These are phyloP conservation scores for Fagopyrum tataricum DNA, from an alignment of 148 eudicot species.

Conservation along the genomic window DNA sequence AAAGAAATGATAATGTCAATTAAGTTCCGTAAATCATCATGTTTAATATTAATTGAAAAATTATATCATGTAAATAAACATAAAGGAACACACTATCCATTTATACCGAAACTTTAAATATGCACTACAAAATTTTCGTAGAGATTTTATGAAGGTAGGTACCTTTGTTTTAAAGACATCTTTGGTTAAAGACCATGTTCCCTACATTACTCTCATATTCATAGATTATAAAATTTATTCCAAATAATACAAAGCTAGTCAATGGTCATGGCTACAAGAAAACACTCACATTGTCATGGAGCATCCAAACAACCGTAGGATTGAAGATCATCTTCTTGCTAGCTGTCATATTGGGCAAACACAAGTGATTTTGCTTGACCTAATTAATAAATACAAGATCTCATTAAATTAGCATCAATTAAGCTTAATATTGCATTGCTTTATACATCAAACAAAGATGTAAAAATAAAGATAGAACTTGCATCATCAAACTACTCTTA, in stretches of 20 bases:
- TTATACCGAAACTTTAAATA: background rate
- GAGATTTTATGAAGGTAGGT: background rate
- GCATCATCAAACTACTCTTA: no score
- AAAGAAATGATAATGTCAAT: background rate
- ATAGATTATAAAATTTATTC: background rate
- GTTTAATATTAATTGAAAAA: background rate
- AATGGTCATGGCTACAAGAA: no score
- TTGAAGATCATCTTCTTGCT: constrained; percentile 53
- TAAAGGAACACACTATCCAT: background rate
- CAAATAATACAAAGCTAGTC: background rate
- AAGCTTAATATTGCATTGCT: background rate
- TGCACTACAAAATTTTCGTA: background rate
- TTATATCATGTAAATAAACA: background rate
- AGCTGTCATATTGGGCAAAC: constrained; percentile 57
- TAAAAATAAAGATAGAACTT: no score
- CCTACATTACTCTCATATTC: constrained; percentile 37
- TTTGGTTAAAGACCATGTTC: constrained; percentile 70
- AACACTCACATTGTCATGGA: constrained; percentile 52
- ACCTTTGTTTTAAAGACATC: constrained; percentile 87
- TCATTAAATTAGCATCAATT: background rate
- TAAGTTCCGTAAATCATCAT: no score
- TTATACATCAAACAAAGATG: no score
- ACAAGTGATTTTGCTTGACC: constrained; percentile 78
- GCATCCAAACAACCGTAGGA: constrained; percentile 87
- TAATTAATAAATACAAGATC: constrained; percentile 19